These are phyloP conservation scores for Notholithocarpus densiflorus DNA, from an alignment of 306 rosid species.

Conservation along the genomic window DNA sequence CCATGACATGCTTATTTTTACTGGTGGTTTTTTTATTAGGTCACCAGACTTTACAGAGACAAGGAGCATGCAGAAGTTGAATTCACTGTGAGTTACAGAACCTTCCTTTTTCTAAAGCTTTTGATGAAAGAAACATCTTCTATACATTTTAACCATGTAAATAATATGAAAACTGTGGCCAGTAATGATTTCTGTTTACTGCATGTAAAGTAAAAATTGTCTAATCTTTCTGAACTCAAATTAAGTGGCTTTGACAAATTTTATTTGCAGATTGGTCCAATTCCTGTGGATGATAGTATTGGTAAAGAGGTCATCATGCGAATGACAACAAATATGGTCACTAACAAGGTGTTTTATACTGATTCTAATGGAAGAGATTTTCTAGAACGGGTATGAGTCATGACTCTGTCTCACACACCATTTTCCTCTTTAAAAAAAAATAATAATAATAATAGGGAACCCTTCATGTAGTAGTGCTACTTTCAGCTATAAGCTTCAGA, in stretches of 20 bases:
- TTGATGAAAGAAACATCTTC: constrained; percentile 1
- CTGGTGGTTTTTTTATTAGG: constrained; percentile 35
- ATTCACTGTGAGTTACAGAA: constrained; percentile 64
- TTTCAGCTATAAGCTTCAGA: not conserved
- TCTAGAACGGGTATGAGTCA: constrained; percentile 60
- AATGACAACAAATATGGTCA: constrained; percentile 72
- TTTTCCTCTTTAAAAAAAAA: not conserved
- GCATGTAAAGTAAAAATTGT: not conserved
- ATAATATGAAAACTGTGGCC: not conserved
- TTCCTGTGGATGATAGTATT: constrained; percentile 67
- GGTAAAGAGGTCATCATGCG: constrained; percentile 85
- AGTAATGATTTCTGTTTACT: not conserved
- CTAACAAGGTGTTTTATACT: constrained; percentile 70
- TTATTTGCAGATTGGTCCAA: constrained; percentile 80
- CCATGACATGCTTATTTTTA: constrained; percentile 1
- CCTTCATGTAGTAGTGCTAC: not conserved
- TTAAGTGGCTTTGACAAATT: constrained; percentile 24
- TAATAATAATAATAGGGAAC: not conserved
- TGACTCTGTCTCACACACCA: not conserved
- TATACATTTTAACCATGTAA: not conserved
- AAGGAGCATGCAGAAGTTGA: constrained; percentile 90
- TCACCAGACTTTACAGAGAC: constrained; percentile 72
- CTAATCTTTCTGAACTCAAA: not conserved
- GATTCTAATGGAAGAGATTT: constrained; percentile 94
- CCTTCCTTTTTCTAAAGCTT: not conserved